Evolutionary conservation across 441 rosid species (phyloP).

Genomic region (Breynia disticha): DNA sequence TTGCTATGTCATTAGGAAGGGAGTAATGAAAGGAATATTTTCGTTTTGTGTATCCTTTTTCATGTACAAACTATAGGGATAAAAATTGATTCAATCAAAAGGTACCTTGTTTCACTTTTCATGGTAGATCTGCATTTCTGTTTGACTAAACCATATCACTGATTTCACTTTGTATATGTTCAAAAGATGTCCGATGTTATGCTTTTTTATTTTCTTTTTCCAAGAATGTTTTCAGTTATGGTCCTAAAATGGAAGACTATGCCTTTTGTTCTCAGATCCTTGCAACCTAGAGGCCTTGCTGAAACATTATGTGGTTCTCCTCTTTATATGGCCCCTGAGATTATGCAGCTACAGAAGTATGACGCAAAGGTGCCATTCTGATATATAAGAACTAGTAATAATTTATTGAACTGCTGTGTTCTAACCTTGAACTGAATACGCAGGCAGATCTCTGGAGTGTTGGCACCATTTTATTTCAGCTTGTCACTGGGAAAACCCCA

Average conservation of each 20-base stretch:
- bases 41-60: too few species aligned
- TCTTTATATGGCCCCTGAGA: constrained; percentile 99
- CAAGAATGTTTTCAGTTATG: background rate
- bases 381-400: background rate
- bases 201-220: too few species aligned
- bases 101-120: too few species aligned
- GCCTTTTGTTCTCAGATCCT: constrained; percentile 48
- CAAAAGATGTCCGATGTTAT: too few species aligned
- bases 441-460: constrained; percentile 99
- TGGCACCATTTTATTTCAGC: constrained; percentile 91
- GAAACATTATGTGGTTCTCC: constrained; percentile 99
- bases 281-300: constrained; percentile 91
- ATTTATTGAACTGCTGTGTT: constrained; percentile 11
- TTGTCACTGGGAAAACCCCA: constrained; percentile 88
- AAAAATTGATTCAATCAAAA: too few species aligned
- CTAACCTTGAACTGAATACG: constrained; percentile 32
- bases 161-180: too few species aligned
- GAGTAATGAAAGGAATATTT: too few species aligned
- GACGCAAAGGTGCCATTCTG: constrained; percentile 75
- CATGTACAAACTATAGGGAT: too few species aligned
- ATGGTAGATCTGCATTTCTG: too few species aligned
- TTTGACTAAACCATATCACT: too few species aligned
- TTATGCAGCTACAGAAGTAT: constrained; percentile 97
- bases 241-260: background rate
- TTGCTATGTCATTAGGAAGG: background rate